These are phyloP conservation scores for Carnegiea gigantea DNA, from an alignment of 179 eudicot genomes.

Conservation along the genomic window DNA sequence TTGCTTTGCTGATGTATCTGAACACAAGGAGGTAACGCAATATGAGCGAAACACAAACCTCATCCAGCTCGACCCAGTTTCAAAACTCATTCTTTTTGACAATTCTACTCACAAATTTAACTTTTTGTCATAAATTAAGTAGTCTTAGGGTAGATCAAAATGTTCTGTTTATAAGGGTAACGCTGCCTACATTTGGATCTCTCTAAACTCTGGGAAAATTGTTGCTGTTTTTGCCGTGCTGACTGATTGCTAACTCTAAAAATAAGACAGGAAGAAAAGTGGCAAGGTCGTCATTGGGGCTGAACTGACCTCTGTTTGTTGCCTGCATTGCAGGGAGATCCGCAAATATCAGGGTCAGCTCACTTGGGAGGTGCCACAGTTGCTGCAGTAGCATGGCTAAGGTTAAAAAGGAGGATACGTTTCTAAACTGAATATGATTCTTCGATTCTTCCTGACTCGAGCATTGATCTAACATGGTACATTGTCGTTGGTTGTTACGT, in stretches of 20 bases:
- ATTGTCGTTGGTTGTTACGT: background rate
- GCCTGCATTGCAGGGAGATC: slow-evolving; percentile 58
- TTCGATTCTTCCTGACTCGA: background rate
- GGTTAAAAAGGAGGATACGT: slow-evolving; percentile 39
- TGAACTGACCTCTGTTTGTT: background rate
- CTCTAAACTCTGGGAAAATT: too few relatives aligned
- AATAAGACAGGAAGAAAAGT: background rate
- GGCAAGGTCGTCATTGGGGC: background rate
- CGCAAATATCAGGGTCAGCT: slow-evolving; percentile 70
- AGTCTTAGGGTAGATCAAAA: too few relatives aligned
- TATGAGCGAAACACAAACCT: too few relatives aligned
- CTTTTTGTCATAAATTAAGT: too few relatives aligned
- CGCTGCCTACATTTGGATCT: too few relatives aligned
- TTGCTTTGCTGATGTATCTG: too few relatives aligned
- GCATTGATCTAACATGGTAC: background rate
- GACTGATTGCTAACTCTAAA: background rate
- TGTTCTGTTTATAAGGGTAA: too few relatives aligned
- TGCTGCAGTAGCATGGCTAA: slow-evolving; percentile 71
- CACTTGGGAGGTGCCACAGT: slow-evolving; percentile 88
- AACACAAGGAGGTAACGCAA: too few relatives aligned
- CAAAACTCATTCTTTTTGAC: background rate
- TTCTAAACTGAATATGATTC: slow-evolving; percentile 26
- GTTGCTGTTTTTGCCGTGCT: too few relatives aligned
- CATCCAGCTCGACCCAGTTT: background rate
- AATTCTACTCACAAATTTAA: background rate